Percentiles rank a stretch among this genome's conserved stretches.
These are phyloP conservation scores for Penicillium soppii DNA, from an alignment of 495 filamentous ascomycete species.

Conservation along the genomic window DNA sequence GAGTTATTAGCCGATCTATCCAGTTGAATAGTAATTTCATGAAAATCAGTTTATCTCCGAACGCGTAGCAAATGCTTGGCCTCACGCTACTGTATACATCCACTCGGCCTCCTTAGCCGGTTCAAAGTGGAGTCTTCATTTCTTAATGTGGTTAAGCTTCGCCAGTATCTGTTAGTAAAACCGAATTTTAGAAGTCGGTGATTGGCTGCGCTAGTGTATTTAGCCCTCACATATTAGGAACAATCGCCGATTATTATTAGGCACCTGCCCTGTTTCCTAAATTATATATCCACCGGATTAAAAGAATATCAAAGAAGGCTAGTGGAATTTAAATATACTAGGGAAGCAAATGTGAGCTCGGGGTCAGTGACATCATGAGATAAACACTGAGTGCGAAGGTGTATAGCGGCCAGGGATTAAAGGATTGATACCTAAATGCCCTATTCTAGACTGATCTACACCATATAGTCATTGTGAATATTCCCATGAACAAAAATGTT, in stretches of 20 bases:
- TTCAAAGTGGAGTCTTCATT: background rate
- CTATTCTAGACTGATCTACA: too few species aligned
- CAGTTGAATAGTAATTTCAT: background rate
- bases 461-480: too few species aligned
- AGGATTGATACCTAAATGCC: too few species aligned
- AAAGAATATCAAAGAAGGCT: too few species aligned
- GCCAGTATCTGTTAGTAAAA: background rate
- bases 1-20: background rate
- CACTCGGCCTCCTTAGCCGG: background rate
- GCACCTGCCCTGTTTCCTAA: too few species aligned
- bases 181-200: background rate
- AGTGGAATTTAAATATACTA: too few species aligned
- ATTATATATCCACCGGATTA: too few species aligned
- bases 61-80: slow-evolving; percentile 1
- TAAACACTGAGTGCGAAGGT: too few species aligned
- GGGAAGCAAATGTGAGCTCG: too few species aligned
- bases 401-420: too few species aligned
- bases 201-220: background rate
- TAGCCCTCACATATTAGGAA: background rate
- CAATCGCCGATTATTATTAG: background rate
- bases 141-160: background rate
- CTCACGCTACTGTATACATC: background rate
- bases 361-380: too few species aligned
- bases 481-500: too few species aligned
- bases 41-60: background rate